Base-by-base conservation (phyloP, 192 early-diverging fungal genomes). In the Backusella psychrophila region DNA sequence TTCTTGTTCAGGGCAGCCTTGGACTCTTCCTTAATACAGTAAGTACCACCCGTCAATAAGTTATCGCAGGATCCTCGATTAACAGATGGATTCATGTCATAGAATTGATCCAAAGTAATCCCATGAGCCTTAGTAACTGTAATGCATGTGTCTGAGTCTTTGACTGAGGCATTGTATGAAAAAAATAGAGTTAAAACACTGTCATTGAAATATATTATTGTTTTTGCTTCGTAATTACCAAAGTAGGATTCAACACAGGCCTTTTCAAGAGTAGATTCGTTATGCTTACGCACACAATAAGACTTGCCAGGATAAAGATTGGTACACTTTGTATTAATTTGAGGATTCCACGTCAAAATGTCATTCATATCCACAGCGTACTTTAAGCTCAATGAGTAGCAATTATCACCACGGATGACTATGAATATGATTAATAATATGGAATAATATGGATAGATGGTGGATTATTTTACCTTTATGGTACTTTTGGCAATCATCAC, bases 331-430 rank as follows among this genome's bases (percentile, higher is more conserved):
- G n/a, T 66, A 44, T 81, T 78, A 15, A 81, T 23, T 35, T 75
- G 76, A 4, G 53, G 19, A 38, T 81, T 81, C 68, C 66, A 75
- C n/a, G 49, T 73, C 38, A 69, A 75, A 36, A 81, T 78, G 34
- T 72, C 56, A 15, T 14, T 14, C 38, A 75, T 34, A 46, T 49
- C 29, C 11, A 81, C 35, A 14, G 56, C 56, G 14, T 75, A 77
- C 29, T 68, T 70, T 1, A 72, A 41, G 4, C 69, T 59, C 41
- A 81, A 34, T 6, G 7, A 42, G 23, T 33, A 38, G 36, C 80
- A 81, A 29, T 46, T 74, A 23, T 81, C 80, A 9, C 68, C 76
- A 39, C 66, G 36, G 8, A 53, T 73, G n/a, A 78, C 80, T 81
- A 71, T 33, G 7, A 31, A 49, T 33, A 19, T 11, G 6, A 9